A percentile compares a stretch with the other conserved stretches of the same genome.
These are phyloP conservation scores for Penicillium sp. DNA, from an alignment of 2,329 filamentous ascomycete genomes.

Conservation along the genomic window DNA sequence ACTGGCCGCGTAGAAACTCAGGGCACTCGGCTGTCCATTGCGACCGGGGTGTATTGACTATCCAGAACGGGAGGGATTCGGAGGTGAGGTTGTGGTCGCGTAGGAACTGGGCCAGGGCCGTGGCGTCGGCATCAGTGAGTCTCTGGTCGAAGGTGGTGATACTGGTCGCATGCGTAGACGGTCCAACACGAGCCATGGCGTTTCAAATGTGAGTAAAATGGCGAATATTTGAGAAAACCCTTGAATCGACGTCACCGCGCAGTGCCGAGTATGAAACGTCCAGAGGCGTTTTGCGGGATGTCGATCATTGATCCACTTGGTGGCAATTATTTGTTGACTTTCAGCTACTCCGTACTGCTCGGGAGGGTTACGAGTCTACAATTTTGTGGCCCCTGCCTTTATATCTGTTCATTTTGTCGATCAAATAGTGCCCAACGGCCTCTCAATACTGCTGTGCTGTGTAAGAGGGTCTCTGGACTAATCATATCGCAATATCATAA, in stretches of 20 bases:
- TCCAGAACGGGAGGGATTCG: constrained; percentile 68
- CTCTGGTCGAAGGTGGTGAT: constrained; percentile 27
- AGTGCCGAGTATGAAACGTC: constrained; percentile 1
- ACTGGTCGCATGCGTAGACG: constrained; percentile 23
- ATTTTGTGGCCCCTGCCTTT: too few relatives aligned
- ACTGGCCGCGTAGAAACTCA: constrained; percentile 64
- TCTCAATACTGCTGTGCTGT: background rate
- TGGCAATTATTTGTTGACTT: constrained; percentile 5
- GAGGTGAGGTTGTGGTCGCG: constrained; percentile 10
- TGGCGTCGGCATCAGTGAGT: constrained; percentile 17
- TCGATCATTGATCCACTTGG: constrained; percentile 19
- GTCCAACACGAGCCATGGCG: constrained; percentile 11
- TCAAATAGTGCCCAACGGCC: too few relatives aligned
- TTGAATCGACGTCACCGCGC: constrained; percentile 9
- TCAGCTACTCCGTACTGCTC: background rate
- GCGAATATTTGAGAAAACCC: background rate
- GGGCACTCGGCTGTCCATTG: constrained; percentile 70
- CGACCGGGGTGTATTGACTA: constrained; percentile 70
- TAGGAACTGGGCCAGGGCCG: constrained; percentile 12
- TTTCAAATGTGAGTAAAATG: background rate
- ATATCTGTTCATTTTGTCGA: too few relatives aligned
- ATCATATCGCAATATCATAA: background rate
- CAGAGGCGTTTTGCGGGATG: constrained; percentile 7
- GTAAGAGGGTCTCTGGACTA: background rate
- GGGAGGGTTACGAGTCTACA: too few relatives aligned